Percentiles rank a stretch among this genome's conserved stretches.
phyloP scores from a whole-genome alignment of 169 alveolate genomes.

The Plasmodium yoelii region DNA sequence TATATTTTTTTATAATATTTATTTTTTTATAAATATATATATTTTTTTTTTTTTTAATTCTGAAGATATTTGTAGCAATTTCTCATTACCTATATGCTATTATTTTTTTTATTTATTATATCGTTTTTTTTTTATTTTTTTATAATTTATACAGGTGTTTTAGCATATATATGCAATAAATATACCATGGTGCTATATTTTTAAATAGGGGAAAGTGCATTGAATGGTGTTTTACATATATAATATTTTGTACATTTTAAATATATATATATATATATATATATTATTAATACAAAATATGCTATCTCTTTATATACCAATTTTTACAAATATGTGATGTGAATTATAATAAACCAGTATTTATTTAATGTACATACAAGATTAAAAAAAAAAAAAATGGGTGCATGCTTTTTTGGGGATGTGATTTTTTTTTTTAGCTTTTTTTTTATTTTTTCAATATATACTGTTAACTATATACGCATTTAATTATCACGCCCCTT shows the following conservation, averaged over 20 bases:
- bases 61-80: not conserved
- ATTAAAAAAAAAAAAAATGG: too few species aligned
- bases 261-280: not conserved
- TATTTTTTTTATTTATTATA: not conserved
- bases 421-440: not conserved
- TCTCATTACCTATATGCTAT: not conserved
- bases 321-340: too few species aligned
- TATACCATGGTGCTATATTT: not conserved
- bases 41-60: not conserved
- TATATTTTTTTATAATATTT: not conserved
- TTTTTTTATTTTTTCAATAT: not conserved
- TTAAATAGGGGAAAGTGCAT: not conserved
- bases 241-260: not conserved
- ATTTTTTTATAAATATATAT: not conserved
- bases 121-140: not conserved
- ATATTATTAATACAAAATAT: not conserved
- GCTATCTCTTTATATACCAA: not conserved
- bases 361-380: too few species aligned
- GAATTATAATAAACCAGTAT: too few species aligned
- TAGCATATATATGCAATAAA: not conserved
- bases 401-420: not conserved
- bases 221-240: not conserved
- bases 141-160: not conserved
- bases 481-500: too few species aligned
- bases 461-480: too few species aligned